phyloP scores from a whole-genome alignment of 306 rosid species.

The Castanospermum australe region DNA sequence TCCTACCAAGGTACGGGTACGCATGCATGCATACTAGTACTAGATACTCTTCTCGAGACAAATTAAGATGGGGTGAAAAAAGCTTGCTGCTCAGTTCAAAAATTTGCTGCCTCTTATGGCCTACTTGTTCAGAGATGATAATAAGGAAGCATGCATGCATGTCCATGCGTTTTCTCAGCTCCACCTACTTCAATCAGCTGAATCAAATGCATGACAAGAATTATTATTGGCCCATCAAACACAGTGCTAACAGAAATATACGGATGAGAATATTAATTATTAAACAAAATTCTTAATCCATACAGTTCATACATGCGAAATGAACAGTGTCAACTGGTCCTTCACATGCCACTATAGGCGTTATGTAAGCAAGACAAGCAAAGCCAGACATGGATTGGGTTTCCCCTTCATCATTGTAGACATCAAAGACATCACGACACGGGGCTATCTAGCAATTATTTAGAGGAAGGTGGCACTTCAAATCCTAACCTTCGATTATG shows the following conservation, averaged over 20 bases:
- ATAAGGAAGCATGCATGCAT: slow-evolving; percentile 2
- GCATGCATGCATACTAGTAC: slow-evolving; percentile 18
- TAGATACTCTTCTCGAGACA: neutral
- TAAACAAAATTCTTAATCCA: neutral
- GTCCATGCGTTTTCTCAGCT: neutral
- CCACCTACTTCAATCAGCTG: neutral
- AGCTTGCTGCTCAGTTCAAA: slow-evolving; percentile 18
- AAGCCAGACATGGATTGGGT: slow-evolving; percentile 4
- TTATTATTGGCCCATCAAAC: slow-evolving; percentile 8
- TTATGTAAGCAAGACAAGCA: neutral
- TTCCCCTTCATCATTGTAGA: neutral
- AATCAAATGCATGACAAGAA: slow-evolving; percentile 4
- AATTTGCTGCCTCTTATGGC: slow-evolving; percentile 7
- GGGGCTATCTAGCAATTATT: too few species aligned
- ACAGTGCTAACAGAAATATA: neutral
- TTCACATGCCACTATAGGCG: neutral
- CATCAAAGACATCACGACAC: neutral
- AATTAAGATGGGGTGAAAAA: neutral
- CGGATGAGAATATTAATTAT: neutral
- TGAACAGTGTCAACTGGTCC: neutral
- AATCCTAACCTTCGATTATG: too few species aligned
- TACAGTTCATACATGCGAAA: too few species aligned
- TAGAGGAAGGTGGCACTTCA: too few species aligned
- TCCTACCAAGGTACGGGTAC: too few species aligned
- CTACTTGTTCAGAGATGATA: slow-evolving; percentile 30